A percentile compares a stretch with the other conserved stretches of the same genome.
These are phyloP conservation scores for Graphiopsis chlorocephala DNA, from an alignment of 2,329 filamentous ascomycete genomes.

Conservation along the genomic window DNA sequence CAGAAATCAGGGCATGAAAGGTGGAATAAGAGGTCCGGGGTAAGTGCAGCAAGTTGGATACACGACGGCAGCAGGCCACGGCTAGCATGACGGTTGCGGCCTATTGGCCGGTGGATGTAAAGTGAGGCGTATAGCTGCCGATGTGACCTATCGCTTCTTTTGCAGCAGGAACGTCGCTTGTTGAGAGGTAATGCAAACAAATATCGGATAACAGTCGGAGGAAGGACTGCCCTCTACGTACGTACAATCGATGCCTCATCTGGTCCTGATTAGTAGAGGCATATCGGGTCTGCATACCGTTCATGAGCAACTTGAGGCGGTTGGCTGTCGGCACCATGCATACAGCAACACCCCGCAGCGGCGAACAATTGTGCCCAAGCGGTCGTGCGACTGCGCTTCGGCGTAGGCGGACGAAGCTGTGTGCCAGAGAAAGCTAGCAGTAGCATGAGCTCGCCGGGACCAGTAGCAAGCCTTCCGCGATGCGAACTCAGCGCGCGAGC, in stretches of 20 bases:
- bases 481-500: slow-evolving; percentile 13
- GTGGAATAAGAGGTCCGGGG: slow-evolving; percentile 9
- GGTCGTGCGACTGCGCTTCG: slow-evolving; percentile 25
- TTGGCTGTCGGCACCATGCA: not conserved
- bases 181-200: not conserved
- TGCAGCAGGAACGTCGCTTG: not conserved
- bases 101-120: not conserved
- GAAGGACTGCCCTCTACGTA: not conserved
- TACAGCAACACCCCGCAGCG: slow-evolving; percentile 7
- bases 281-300: not conserved
- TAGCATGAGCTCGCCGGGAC: slow-evolving; percentile 11
- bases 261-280: not conserved
- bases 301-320: not conserved
- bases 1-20: slow-evolving; percentile 19
- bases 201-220: not conserved
- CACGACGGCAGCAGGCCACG: slow-evolving; percentile 8
- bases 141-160: not conserved
- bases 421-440: slow-evolving; percentile 2
- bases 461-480: not conserved
- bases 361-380: slow-evolving; percentile 3
- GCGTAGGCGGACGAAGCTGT: slow-evolving; percentile 11
- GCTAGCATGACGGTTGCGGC: slow-evolving; percentile 4
- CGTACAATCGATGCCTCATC: not conserved
- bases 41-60: slow-evolving; percentile 11
- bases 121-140: not conserved